phyloP scores from a whole-genome alignment of 2,329 filamentous ascomycete genomes.

The Claviceps sp. region DNA sequence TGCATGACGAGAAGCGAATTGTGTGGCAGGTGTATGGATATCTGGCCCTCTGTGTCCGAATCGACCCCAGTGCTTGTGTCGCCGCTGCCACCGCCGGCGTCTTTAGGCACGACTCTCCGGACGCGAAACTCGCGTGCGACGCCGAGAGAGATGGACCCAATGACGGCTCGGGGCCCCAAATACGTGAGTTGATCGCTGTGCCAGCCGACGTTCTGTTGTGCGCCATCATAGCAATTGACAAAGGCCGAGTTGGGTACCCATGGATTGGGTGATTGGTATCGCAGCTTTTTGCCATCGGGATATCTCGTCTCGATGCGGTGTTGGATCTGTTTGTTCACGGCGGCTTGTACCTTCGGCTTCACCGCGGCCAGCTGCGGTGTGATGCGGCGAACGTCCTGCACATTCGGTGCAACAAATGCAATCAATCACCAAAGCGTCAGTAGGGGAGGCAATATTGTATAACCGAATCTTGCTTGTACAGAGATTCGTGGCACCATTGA shows the following conservation, averaged over 20 bases:
- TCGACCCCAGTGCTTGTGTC: slow-evolving; percentile 24
- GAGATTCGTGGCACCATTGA: too few species aligned
- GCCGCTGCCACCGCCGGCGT: slow-evolving; percentile 15
- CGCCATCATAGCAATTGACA: slow-evolving; percentile 85
- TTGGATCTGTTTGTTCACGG: slow-evolving; percentile 67
- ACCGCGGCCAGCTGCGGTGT: slow-evolving; percentile 62
- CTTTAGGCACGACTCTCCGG: slow-evolving; percentile 55
- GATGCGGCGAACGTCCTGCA: slow-evolving; percentile 58
- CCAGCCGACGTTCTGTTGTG: slow-evolving; percentile 72
- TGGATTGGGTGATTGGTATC: slow-evolving; percentile 55
- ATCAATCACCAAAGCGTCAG: not conserved
- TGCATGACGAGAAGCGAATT: slow-evolving; percentile 94
- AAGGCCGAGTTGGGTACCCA: slow-evolving; percentile 88
- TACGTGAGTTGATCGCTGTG: slow-evolving; percentile 91
- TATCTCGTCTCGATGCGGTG: slow-evolving; percentile 56
- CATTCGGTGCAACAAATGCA: not conserved
- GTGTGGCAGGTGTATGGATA: slow-evolving; percentile 85
- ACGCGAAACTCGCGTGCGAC: slow-evolving; percentile 91
- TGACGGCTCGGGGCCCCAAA: slow-evolving; percentile 74
- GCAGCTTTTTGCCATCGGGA: slow-evolving; percentile 57
- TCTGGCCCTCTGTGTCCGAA: slow-evolving; percentile 64
- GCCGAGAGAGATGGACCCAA: slow-evolving; percentile 80
- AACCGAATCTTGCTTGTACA: too few species aligned
- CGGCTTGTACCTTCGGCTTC: slow-evolving; percentile 53
- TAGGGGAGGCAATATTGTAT: not conserved